These are phyloP conservation scores for Calocybe gambosa DNA, from an alignment of 1,284 basidiomycete species.

Conservation along the genomic window DNA sequence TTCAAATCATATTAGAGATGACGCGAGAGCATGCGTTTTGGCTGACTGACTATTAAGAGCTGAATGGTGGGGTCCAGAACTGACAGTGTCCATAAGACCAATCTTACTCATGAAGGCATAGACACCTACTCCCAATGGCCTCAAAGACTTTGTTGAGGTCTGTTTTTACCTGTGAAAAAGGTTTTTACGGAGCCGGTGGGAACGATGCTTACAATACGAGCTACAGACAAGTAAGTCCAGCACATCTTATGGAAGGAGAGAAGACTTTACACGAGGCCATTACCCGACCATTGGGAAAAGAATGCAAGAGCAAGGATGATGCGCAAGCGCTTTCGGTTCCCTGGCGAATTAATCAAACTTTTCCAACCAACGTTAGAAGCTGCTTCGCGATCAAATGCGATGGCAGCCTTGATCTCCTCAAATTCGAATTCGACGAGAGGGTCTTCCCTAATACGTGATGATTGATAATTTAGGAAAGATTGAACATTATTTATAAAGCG, in stretches of 20 bases:
- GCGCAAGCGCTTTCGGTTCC: slow-evolving; percentile 48
- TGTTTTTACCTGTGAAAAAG: slow-evolving; percentile 8
- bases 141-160: slow-evolving; percentile 48
- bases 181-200: not conserved
- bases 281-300: slow-evolving; percentile 64
- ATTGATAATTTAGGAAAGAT: too few relatives aligned
- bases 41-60: slow-evolving; percentile 34
- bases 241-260: not conserved
- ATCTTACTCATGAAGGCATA: not conserved
- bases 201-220: slow-evolving; percentile 24
- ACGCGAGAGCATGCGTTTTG: not conserved
- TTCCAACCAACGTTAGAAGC: slow-evolving; percentile 37
- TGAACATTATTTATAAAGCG: too few relatives aligned
- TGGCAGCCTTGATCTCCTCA: slow-evolving; percentile 53
- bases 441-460: slow-evolving; percentile 31
- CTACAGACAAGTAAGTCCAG: not conserved
- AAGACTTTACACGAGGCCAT: slow-evolving; percentile 46
- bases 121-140: slow-evolving; percentile 36
- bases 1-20: slow-evolving; percentile 4
- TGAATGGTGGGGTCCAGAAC: slow-evolving; percentile 47
- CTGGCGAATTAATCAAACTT: slow-evolving; percentile 42
- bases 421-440: slow-evolving; percentile 58
- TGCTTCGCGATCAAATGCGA: slow-evolving; percentile 38
- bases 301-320: slow-evolving; percentile 54
- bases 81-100: slow-evolving; percentile 6